Base-by-base conservation (phyloP, 164 flowering plant genomes). In the Piper longum region DNA sequence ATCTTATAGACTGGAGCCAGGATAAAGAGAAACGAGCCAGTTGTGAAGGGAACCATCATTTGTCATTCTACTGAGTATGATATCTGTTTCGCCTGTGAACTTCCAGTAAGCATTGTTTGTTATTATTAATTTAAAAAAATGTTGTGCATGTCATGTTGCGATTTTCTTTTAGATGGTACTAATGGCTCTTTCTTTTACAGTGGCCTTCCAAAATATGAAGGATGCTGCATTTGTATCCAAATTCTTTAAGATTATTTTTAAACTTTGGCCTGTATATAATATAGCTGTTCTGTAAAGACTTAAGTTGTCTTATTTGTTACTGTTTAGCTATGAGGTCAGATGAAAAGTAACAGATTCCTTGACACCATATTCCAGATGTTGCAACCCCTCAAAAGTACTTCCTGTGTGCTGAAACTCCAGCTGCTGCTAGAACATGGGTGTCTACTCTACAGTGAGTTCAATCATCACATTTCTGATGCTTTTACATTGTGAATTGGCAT, bases 401-500 rank as follows among this genome's bases (percentile, higher is more conserved):
- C 70, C 88, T 95, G 6, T 90, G 99, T 81, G 93, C 99, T 45
- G 96, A 95, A 79, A 95, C 97, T 75, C 96, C 99, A 69, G 93
- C 86, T 69, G 97, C 99, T 66, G 86, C 99, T 65, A 91, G 84
- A 78, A 97, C 99, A 60, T 95, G 97, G 99, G 95, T 95, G 51
- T 78, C 95, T 62, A 95, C 99, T 61, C 76, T 95, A 70, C 95
- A 85, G 99, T 95, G 75, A 83, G 99, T n/a, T 45, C 13, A 45
- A 3, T 14, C 7, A 45, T 45, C 52, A 7, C 52, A 7, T 45
- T 45, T 14, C 52, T 45, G 52, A 45, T 45, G 52, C 12, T 6
- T 3, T 3, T 45, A 2, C 52, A 45, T 45, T 45, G 7, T 9
- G 52, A 9, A 7, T 7, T 45, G 52, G 1, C 12, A 45, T 3